These are phyloP conservation scores for Phytophthora sp. DNA, from an alignment of 352 stramenopile species.

Conservation along the genomic window DNA sequence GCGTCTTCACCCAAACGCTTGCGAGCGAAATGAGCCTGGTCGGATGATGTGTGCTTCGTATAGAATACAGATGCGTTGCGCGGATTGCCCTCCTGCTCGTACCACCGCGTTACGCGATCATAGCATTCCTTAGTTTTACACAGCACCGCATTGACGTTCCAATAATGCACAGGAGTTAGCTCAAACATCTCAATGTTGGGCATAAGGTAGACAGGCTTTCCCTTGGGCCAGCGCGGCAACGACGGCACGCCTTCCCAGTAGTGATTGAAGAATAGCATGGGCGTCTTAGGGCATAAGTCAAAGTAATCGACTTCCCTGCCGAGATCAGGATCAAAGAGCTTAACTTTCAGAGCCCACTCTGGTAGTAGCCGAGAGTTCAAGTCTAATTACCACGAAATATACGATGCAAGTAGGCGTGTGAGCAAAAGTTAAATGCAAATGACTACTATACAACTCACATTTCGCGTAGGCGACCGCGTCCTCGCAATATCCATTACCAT, in stretches of 20 bases:
- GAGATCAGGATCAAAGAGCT: conserved; percentile 27
- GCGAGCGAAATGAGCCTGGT: conserved; percentile 33
- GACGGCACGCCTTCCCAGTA: conserved; percentile 45
- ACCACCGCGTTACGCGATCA: conserved; percentile 48
- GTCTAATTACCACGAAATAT: too few species aligned
- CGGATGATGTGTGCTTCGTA: conserved; percentile 56
- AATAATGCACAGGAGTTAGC: conserved; percentile 50
- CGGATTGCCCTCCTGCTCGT: conserved; percentile 51
- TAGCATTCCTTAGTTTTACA: conserved; percentile 65
- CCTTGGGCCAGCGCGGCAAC: conserved; percentile 24
- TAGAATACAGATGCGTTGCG: conserved; percentile 43
- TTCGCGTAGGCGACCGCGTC: conserved; percentile 54
- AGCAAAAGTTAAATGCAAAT: too few species aligned
- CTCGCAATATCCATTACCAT: conserved; percentile 61
- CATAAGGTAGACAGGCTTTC: conserved; percentile 56
- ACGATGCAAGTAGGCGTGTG: too few species aligned
- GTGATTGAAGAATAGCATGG: conserved; percentile 66
- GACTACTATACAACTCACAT: conserved; percentile 32
- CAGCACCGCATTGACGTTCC: conserved; percentile 54
- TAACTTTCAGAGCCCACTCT: conserved; percentile 32
- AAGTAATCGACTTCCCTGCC: conserved; percentile 47
- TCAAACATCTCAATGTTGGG: conserved; percentile 70
- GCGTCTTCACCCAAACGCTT: conserved; percentile 18
- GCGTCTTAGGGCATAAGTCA: conserved; percentile 57
- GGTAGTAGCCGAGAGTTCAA: conserved; percentile 41